Base-by-base conservation (phyloP, 176 grass and related monocot genomes). In the Oryza meyeriana region DNA sequence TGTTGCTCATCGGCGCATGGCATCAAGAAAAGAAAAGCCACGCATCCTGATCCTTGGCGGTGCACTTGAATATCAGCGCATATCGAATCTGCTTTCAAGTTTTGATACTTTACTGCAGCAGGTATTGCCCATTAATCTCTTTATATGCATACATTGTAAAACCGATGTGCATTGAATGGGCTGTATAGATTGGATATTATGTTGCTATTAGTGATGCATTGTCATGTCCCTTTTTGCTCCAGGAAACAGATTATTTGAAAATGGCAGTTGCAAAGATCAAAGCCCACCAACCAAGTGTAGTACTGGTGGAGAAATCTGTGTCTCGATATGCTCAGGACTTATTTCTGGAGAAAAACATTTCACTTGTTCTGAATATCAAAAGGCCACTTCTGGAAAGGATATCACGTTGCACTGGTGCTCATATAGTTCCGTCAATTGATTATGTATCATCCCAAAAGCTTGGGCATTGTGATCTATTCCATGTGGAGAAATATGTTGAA, bases 181-280 rank as follows among this genome's bases (percentile, higher is more conserved):
- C 71, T 36, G 36, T 66, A 72, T 24, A 29, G 27, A 50, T 58
- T 76, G 52, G 39, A 31, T 17, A 12, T 78, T 84, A 31, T 17
- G n/a, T 74, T 84, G 55, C 26, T 83, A 10, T 66, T 76, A 79
- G 25, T 32, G 55, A 84, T 91, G 31, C 48, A 70, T 80, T 69
- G 36, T 70, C 85, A 74, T 69, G 31, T 25, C 52, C 61, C 67
- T 73, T 80, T 70, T 87, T 41, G 34, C 61, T 73, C 81, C 66
- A 98, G 96, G 96, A 98, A 85, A 94, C 94, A 59, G 96, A 98
- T 83, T 94, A 98, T 85, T 88, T 98, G 81, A 93, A 87, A 81
- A 98, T 98, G 96, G 93, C 96, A 79, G 91, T 98, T 82, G 89
- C 91, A 59, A 98, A 98, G 87, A 98, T 98, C 85, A 88, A 98